A percentile compares a stretch with the other conserved stretches of the same genome.
phyloP scores from a whole-genome alignment of 208 protist species.

The Acanthamoeba pearcei region DNA sequence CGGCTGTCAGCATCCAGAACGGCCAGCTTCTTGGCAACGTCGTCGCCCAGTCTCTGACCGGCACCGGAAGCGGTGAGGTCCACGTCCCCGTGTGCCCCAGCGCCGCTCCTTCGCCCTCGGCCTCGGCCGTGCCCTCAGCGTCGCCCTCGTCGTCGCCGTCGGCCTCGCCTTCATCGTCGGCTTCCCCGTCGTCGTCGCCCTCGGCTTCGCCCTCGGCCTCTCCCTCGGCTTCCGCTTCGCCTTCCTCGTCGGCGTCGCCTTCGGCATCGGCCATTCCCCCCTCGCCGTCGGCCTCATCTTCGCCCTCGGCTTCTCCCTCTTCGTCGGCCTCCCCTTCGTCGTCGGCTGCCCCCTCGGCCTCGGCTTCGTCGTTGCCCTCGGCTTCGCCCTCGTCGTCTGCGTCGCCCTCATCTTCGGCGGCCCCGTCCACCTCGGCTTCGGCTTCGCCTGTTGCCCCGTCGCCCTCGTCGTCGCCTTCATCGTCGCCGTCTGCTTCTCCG shows the following conservation, averaged over 20 bases:
- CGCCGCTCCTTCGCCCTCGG: background rate
- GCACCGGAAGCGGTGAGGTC: conserved; percentile 46
- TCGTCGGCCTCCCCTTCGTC: background rate
- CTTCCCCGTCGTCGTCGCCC: background rate
- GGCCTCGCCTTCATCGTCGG: background rate
- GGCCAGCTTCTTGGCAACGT: conserved; percentile 47
- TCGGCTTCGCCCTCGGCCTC: background rate
- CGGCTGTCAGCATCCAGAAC: background rate
- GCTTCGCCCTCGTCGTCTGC: background rate
- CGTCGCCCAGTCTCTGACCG: background rate
- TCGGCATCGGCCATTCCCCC: background rate
- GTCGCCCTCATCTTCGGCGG: background rate
- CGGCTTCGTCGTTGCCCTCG: background rate
- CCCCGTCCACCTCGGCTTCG: background rate
- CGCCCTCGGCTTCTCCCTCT: background rate
- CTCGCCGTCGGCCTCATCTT: background rate
- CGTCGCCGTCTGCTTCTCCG: background rate
- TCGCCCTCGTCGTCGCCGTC: background rate
- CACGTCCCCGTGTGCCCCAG: conserved; percentile 8
- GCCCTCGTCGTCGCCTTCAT: background rate
- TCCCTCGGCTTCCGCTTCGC: background rate
- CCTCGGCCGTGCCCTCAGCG: background rate
- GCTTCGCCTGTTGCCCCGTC: background rate
- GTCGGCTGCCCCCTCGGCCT: background rate
- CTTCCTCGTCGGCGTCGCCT: background rate